These are phyloP conservation scores for Lasiodiplodia hormozganensis DNA, from an alignment of 2,329 filamentous ascomycete genomes.

Conservation along the genomic window DNA sequence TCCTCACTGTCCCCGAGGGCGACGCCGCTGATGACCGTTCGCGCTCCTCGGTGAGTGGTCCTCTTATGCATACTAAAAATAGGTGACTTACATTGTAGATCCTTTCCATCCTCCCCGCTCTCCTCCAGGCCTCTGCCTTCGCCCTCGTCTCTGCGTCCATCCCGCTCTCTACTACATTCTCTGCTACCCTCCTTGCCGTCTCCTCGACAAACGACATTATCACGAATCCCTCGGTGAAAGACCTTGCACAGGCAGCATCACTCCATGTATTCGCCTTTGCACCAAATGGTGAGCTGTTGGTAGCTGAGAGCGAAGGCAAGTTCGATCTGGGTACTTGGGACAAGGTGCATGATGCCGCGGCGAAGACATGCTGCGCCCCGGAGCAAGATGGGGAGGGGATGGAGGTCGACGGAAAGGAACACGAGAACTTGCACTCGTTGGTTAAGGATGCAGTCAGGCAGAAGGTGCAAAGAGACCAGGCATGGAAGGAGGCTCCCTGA, in stretches of 20 bases:
- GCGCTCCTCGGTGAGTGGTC: constrained; percentile 50
- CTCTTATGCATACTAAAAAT: neutral
- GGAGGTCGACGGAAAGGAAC: constrained; percentile 45
- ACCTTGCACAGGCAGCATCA: constrained; percentile 70
- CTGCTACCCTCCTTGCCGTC: constrained; percentile 70
- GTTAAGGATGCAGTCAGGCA: constrained; percentile 48
- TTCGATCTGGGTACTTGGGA: constrained; percentile 83
- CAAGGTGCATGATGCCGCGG: constrained; percentile 68
- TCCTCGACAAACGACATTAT: constrained; percentile 46
- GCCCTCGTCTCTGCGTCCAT: constrained; percentile 82
- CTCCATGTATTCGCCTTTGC: constrained; percentile 85
- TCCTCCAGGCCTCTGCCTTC: constrained; percentile 83
- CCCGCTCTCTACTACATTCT: constrained; percentile 76
- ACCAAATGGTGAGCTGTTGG: constrained; percentile 71
- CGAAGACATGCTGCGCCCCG: constrained; percentile 66
- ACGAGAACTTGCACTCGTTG: constrained; percentile 46
- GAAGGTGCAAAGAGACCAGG: constrained; percentile 49
- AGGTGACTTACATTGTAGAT: constrained; percentile 60
- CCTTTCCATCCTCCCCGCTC: constrained; percentile 78
- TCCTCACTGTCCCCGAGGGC: constrained; percentile 72
- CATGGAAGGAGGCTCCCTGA: constrained; percentile 47
- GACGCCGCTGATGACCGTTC: constrained; percentile 65
- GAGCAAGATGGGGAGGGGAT: constrained; percentile 47
- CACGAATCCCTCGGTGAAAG: constrained; percentile 64
- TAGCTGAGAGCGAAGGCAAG: constrained; percentile 81